Base-by-base conservation (phyloP, 2,329 filamentous ascomycete genomes). In the Camptophora hylomeconis region DNA sequence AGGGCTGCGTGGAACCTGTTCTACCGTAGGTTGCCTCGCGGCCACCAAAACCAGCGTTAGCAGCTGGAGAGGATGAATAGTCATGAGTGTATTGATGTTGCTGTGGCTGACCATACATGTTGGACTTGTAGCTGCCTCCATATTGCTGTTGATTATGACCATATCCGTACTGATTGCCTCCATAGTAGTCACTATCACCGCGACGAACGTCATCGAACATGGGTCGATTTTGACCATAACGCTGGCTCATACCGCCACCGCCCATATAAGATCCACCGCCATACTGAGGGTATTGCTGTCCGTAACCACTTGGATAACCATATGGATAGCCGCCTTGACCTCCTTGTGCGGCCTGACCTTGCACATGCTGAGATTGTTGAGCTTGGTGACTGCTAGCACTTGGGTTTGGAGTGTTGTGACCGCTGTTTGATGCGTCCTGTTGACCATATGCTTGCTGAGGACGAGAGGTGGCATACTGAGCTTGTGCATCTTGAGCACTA, bases 321-420 rank as follows among this genome's bases (percentile, higher is more conserved):
- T 74, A 75, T 11, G 69, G 69, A 49, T 72, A 75, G 39, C 58
- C 67, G 31, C 56, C 52, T 41, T 69, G 64, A 32, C 57, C 63
- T 18, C 29, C 26, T 28, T 53, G 30, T n/a, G 37, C 56, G 32
- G 52, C 49, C 41, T 71, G 65, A 10, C 50, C 52, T 33, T 62
- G 61, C 48, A 64, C 59, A 35, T 67, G 63, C 44, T 67, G 64
- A 36, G 58, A 54, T 26, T 66, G 66, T 37, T 67, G 62, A 27
- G 58, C 59, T 31, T 58, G 56, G 39, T 70, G 67, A 21, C 76
- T 67, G 7, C 23, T 18, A 19, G n/a, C 29, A 20, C 20, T n/a
- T 16, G 86, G 84, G 59, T 92, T 89, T 19, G 87, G 86, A 2
- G 86, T 94, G 46, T 79, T 87, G 53, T 89, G 79, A 24, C 84